Base-by-base conservation (phyloP, 345 rosid genomes). In the Boechera retrofracta region DNA sequence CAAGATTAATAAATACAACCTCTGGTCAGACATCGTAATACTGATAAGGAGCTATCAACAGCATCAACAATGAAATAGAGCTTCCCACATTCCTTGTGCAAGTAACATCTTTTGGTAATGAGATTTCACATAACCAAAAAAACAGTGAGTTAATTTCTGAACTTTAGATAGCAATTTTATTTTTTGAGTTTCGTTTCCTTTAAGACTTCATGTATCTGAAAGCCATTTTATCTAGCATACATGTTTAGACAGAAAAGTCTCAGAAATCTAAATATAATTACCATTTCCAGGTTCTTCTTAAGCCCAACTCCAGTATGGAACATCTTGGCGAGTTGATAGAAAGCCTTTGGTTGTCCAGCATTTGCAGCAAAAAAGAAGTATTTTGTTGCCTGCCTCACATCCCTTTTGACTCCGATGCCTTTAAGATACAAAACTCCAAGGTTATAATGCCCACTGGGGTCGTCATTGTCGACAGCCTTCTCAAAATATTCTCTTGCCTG, bases 261-360 rank as follows among this genome's bases (percentile, higher is more conserved):
- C 0, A 56, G n/a, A 72, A n/a, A 45, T 55, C 10, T 11, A n/a
- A 11, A 26, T 44, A 1, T 32, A 35, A 4, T 82, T 89, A 93
- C 98, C 99, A 81, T 84, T 7, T 82, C 82, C 38, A 86, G 85
- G 83, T 89, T 88, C 82, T 89, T 88, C 80, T 89, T 89, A 67
- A 96, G 95, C 67, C 98, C 99, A 39, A 96, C 85, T 61, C 99
- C 99, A 39, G 88, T 93, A 69, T 91, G 99, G 72, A 93, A 96
- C 99, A 93, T 96, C 86, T 87, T 96, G 51, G 98, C 99, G 76
- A 96, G 86, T 83, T 96, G 99, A 82, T 89, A 96, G 82, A 91
- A 89, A 55, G 98, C 99, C 88, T 96, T 96, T 32, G 97, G 96
- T 80, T 91, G 97, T 77, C 97, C 98, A 49, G 84, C 87, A 82